Evolutionary conservation across 305 asterid species (phyloP).

Genomic region (Rubia balearica): DNA sequence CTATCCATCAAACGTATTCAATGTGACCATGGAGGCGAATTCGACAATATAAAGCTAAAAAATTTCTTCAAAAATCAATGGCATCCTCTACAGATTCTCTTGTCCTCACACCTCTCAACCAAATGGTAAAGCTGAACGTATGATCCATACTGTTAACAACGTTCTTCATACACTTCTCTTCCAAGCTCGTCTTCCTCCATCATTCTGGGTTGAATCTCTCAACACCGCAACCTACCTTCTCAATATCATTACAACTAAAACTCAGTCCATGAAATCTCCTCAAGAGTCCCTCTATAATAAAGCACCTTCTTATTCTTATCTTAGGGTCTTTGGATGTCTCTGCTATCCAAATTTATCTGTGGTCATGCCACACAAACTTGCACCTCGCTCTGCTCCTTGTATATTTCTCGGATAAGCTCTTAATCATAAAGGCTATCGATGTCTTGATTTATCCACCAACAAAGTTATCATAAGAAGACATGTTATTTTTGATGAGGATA

Average conservation of each 20-base stretch:
- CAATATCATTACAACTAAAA: neutral
- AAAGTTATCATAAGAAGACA: neutral
- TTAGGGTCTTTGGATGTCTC: neutral
- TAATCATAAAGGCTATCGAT: neutral
- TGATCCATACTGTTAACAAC: neutral
- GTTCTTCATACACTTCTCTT: neutral
- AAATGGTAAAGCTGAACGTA: slow-evolving; percentile 7
- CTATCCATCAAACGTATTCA: neutral
- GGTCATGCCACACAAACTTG: neutral
- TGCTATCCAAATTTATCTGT: neutral
- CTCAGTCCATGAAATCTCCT: neutral
- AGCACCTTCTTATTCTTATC: neutral
- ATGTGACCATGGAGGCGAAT: slow-evolving; percentile 10
- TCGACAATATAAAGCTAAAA: slow-evolving; percentile 5
- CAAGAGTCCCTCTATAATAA: neutral
- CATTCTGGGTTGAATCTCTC: slow-evolving; percentile 4
- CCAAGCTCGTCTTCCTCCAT: neutral
- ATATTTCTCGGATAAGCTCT: neutral
- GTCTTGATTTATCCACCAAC: neutral
- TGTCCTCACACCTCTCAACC: neutral
- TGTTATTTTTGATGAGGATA: neutral
- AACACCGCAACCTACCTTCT: neutral
- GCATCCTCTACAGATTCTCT: neutral
- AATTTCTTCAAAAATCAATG: neutral
- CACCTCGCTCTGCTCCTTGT: slow-evolving; percentile 1